Evolutionary conservation across 768 basidiomycete genomes (phyloP).

Genomic region (Kwoniella dejecticola): DNA sequence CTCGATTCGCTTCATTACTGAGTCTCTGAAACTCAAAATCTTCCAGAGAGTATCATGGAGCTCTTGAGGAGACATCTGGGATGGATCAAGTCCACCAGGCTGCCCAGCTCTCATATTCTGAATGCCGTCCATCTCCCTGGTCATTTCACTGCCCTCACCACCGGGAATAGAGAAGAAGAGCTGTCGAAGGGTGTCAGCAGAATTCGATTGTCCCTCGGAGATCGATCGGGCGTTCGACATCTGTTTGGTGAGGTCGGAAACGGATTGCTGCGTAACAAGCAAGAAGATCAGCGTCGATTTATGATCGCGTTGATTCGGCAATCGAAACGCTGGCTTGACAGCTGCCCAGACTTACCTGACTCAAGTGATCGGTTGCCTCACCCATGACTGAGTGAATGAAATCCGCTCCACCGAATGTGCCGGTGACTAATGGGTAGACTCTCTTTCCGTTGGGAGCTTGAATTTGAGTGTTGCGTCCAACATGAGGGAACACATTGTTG

Average conservation of each 20-base stretch:
- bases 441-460: conserved; percentile 71
- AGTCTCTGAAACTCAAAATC: conserved; percentile 80
- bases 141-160: conserved; percentile 60
- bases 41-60: conserved; percentile 80
- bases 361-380: conserved; percentile 62
- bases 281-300: background rate
- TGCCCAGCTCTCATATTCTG: conserved; percentile 61
- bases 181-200: conserved; percentile 36
- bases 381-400: conserved; percentile 56
- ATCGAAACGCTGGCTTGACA: background rate
- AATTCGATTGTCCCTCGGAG: conserved; percentile 50
- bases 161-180: conserved; percentile 50
- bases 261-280: conserved; percentile 63
- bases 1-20: conserved; percentile 73
- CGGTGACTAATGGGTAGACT: conserved; percentile 82
- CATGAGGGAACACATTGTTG: conserved; percentile 76
- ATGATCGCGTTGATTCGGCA: background rate
- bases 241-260: conserved; percentile 79
- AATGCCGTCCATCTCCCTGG: conserved; percentile 74
- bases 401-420: conserved; percentile 58
- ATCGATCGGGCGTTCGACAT: conserved; percentile 70
- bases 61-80: conserved; percentile 86
- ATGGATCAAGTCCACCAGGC: conserved; percentile 72
- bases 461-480: conserved; percentile 75
- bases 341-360: conserved; percentile 49